phyloP scores from a whole-genome alignment of 345 rosid species.

The Sapria himalayana region DNA sequence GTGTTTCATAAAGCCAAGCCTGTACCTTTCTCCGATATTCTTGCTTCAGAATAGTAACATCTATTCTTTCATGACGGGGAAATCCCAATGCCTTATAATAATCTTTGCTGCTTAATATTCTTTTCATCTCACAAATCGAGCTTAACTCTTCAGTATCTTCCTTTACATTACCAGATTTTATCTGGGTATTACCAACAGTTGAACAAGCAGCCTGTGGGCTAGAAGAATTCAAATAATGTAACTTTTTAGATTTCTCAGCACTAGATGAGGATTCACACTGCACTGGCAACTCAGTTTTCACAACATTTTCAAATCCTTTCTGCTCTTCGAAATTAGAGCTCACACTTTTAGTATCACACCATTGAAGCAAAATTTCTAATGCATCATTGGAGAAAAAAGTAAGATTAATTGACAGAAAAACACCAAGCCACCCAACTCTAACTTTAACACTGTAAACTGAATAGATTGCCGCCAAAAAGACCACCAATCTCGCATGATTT shows the following conservation, averaged over 20 bases:
- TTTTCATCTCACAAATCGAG: slow-evolving; percentile 67
- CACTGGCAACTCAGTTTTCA: slow-evolving; percentile 46
- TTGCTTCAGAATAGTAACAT: slow-evolving; percentile 38
- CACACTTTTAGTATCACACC: slow-evolving; percentile 60
- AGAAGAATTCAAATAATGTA: slow-evolving; percentile 43
- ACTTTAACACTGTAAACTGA: slow-evolving; percentile 71
- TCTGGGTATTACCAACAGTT: slow-evolving; percentile 25
- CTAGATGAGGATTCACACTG: slow-evolving; percentile 37
- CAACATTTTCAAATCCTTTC: slow-evolving; percentile 36
- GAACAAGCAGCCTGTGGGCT: slow-evolving; percentile 31
- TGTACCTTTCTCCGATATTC: slow-evolving; percentile 81
- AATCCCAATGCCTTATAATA: slow-evolving; percentile 80
- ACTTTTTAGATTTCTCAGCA: slow-evolving; percentile 35
- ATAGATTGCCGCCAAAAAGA: slow-evolving; percentile 47
- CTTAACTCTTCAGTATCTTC: slow-evolving; percentile 28
- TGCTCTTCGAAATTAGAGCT: slow-evolving; percentile 34
- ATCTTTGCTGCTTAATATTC: slow-evolving; percentile 49
- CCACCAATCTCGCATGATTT: slow-evolving; percentile 77
- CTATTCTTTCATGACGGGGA: slow-evolving; percentile 49
- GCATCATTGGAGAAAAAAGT: slow-evolving; percentile 74
- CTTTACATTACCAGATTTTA: slow-evolving; percentile 25
- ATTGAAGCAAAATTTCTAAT: slow-evolving; percentile 49
- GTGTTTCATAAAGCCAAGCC: slow-evolving; percentile 1
- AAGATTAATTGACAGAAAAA: slow-evolving; percentile 62
- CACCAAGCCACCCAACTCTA: slow-evolving; percentile 87